A percentile compares a stretch with the other conserved stretches of the same genome.
phyloP scores from a whole-genome alignment of 306 rosid species.

The Castanea sativa region DNA sequence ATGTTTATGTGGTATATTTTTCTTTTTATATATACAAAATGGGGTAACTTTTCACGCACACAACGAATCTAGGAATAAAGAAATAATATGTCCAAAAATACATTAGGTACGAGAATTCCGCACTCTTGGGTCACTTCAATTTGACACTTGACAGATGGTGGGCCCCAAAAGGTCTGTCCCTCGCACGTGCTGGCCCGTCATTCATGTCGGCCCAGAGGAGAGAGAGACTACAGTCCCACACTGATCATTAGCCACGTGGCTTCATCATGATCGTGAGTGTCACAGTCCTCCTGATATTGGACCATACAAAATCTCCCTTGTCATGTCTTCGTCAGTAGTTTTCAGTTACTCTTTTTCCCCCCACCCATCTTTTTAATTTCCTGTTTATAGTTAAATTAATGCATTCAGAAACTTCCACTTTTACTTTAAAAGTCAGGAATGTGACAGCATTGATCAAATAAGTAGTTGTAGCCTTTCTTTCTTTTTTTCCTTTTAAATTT shows the following conservation, averaged over 20 bases:
- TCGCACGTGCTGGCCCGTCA: slow-evolving; percentile 23
- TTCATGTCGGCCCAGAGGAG: neutral
- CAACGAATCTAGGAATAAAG: neutral
- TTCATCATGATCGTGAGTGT: neutral
- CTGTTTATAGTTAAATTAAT: neutral
- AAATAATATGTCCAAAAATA: neutral
- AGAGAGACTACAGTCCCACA: neutral
- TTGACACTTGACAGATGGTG: neutral
- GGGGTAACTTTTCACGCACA: neutral
- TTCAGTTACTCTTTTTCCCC: neutral
- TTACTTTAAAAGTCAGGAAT: neutral
- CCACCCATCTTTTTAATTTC: neutral
- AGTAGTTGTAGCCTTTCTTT: too few species aligned
- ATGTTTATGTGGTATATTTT: neutral
- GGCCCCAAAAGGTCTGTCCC: neutral
- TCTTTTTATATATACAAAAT: too few species aligned
- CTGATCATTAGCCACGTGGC: slow-evolving; percentile 4
- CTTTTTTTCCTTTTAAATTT: too few species aligned
- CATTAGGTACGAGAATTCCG: slow-evolving; percentile 13
- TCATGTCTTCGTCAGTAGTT: neutral
- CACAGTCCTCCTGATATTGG: neutral
- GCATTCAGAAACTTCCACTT: neutral
- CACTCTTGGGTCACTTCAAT: slow-evolving; percentile 7
- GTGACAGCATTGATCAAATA: neutral
- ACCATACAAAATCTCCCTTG: neutral